Evolutionary conservation across 108 stramenopile species (phyloP).

Genomic region (Fistulifera pelliculosa): DNA sequence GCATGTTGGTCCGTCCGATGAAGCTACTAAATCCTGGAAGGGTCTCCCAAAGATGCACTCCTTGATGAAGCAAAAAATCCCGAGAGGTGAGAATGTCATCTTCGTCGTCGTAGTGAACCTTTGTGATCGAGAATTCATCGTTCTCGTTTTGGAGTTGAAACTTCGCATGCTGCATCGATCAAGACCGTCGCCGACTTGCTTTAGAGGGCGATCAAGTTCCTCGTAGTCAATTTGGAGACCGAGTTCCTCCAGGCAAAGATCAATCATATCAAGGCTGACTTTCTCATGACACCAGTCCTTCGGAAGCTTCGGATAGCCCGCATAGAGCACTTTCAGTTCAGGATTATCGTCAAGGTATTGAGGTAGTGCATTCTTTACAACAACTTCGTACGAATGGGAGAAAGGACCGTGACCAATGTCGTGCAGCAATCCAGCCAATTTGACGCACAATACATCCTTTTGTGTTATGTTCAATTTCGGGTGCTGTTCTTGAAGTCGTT

Average conservation of each 20-base stretch:
- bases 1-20: conserved; percentile 36
- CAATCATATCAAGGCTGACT: conserved; percentile 68
- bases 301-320: conserved; percentile 16
- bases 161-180: conserved; percentile 50
- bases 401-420: conserved; percentile 90
- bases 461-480: conserved; percentile 51
- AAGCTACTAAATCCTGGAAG: conserved; percentile 18
- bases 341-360: conserved; percentile 31
- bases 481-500: conserved; percentile 36
- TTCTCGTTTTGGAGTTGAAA: conserved; percentile 20
- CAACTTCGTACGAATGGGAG: conserved; percentile 63
- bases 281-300: conserved; percentile 65
- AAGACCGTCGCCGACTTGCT: conserved; percentile 70
- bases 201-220: conserved; percentile 59
- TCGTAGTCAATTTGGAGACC: conserved; percentile 59
- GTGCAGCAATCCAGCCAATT: conserved; percentile 87
- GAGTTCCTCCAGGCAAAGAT: conserved; percentile 38
- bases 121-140: background rate
- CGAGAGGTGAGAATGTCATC: conserved; percentile 55
- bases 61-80: conserved; percentile 87
- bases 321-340: conserved; percentile 15
- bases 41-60: conserved; percentile 31
- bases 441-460: conserved; percentile 86
- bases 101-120: conserved; percentile 12
- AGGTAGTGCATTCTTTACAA: conserved; percentile 19